These are phyloP conservation scores for Trichoderma sp. DNA, from an alignment of 2,329 filamentous ascomycete species.

Conservation along the genomic window DNA sequence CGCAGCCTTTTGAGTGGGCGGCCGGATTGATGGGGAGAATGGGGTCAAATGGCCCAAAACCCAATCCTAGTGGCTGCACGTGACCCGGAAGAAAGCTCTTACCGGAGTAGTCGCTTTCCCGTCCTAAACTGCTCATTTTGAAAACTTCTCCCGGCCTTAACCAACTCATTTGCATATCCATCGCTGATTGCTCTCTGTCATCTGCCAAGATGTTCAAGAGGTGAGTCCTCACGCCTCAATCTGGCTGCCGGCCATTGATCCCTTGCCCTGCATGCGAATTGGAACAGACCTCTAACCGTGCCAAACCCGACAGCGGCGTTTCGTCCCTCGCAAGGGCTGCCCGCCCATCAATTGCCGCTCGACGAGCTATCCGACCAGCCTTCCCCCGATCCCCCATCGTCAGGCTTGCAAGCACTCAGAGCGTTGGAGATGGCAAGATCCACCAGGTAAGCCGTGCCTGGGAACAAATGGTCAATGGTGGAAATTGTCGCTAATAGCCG, in stretches of 20 bases:
- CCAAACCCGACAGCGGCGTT: conserved; percentile 57
- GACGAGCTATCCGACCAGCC: conserved; percentile 58
- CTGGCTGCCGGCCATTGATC: conserved; percentile 26
- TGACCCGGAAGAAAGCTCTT: conserved; percentile 44
- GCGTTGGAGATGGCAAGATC: conserved; percentile 64
- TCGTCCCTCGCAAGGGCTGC: conserved; percentile 62
- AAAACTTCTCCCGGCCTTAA: conserved; percentile 49
- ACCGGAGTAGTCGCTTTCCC: conserved; percentile 41
- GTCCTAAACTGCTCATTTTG: conserved; percentile 50
- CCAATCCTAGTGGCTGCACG: conserved; percentile 31
- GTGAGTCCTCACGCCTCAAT: conserved; percentile 50
- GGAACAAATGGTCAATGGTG: conserved; percentile 1
- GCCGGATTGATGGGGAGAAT: conserved; percentile 1
- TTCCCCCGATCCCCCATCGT: conserved; percentile 53
- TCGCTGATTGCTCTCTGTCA: conserved; percentile 63
- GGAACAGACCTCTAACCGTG: conserved; percentile 46
- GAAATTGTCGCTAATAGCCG: conserved; percentile 50
- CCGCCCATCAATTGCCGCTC: conserved; percentile 60
- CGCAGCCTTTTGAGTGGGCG: background rate
- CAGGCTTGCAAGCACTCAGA: conserved; percentile 58
- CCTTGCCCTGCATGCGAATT: conserved; percentile 40
- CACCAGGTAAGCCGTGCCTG: conserved; percentile 55
- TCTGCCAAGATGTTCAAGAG: conserved; percentile 81
- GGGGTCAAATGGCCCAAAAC: conserved; percentile 2
- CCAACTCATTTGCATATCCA: conserved; percentile 58